Percentiles rank a stretch among this genome's conserved stretches.
Evolutionary conservation across 2,329 filamentous ascomycete genomes (phyloP).

Genomic region (Graphiopsis chlorocephala): DNA sequence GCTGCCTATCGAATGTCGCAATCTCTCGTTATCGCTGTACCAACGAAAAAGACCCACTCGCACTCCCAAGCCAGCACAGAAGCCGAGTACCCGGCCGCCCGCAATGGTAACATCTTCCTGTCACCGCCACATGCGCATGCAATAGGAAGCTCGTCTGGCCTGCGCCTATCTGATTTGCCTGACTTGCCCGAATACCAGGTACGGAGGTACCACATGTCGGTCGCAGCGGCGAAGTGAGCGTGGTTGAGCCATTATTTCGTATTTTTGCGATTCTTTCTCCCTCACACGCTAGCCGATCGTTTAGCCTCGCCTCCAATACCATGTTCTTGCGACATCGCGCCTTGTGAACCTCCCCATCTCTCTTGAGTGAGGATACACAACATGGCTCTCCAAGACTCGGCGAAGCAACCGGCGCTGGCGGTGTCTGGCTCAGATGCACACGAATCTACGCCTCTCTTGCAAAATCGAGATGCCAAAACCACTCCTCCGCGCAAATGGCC

Average conservation of each 20-base stretch:
- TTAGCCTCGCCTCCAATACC: neutral
- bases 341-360: neutral
- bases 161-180: constrained; percentile 1
- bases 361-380: neutral
- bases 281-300: constrained; percentile 1
- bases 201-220: neutral
- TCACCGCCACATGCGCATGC: constrained; percentile 3
- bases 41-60: neutral
- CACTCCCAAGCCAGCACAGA: neutral
- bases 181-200: constrained; percentile 8
- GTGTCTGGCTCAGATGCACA: neutral
- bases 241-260: neutral
- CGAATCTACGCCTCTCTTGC: constrained; percentile 11
- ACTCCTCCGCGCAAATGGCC: constrained; percentile 21
- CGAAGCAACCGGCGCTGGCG: neutral
- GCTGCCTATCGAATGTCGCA: neutral
- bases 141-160: neutral
- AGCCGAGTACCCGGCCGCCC: constrained; percentile 12
- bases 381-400: neutral
- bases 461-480: neutral
- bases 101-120: neutral
- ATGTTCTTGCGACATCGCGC: neutral
- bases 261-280: neutral
- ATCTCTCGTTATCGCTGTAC: neutral
- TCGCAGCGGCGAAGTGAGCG: neutral